A percentile compares a stretch with the other conserved stretches of the same genome.
phyloP scores from a whole-genome alignment of 306 rosid species.

The Styphnolobium japonicum region DNA sequence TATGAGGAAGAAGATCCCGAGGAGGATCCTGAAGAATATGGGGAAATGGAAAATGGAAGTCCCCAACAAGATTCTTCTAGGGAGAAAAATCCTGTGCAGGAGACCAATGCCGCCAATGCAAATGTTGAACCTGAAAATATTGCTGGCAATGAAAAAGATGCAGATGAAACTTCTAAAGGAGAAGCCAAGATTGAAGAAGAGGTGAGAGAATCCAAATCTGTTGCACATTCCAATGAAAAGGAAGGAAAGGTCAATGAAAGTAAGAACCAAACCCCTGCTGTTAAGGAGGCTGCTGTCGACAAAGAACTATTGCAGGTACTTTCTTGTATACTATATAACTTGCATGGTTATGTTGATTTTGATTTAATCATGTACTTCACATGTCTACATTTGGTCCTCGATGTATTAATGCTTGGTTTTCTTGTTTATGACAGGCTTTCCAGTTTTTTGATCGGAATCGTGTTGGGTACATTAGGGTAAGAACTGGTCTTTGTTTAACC shows the following conservation, averaged over 20 bases:
- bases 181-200: conserved; percentile 39
- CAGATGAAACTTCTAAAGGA: conserved; percentile 39
- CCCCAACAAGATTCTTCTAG: conserved; percentile 42
- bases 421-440: conserved; percentile 68
- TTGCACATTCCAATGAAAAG: conserved; percentile 33
- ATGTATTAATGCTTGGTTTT: conserved; percentile 11
- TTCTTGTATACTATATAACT: not conserved
- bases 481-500: not conserved
- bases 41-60: conserved; percentile 64
- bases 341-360: not conserved
- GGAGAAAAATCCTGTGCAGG: conserved; percentile 45
- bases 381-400: not conserved
- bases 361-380: not conserved
- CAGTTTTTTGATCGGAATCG: conserved; percentile 84
- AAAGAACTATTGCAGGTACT: conserved; percentile 81
- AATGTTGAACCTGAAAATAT: conserved; percentile 44
- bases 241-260: conserved; percentile 44
- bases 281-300: conserved; percentile 58
- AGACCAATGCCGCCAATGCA: conserved; percentile 20
- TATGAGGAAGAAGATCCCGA: conserved; percentile 78
- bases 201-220: conserved; percentile 42
- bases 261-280: conserved; percentile 49
- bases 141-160: conserved; percentile 35
- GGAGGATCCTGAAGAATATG: conserved; percentile 90
- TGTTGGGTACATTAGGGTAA: conserved; percentile 84